Evolutionary conservation across 192 early-diverging fungal species (phyloP).

Genomic region (Coemansia sp.): DNA sequence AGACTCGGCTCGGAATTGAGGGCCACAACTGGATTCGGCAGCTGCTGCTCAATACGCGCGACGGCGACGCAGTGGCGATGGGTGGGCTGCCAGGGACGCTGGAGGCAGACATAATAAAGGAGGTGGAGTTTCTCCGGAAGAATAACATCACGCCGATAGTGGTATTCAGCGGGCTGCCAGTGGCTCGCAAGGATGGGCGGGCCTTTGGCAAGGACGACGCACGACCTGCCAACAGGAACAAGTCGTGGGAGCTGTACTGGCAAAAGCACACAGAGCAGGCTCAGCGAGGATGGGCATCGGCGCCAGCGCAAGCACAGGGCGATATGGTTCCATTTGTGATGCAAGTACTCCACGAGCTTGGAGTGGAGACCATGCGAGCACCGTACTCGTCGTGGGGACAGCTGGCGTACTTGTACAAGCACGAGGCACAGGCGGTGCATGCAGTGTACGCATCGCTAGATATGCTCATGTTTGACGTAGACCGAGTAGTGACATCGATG

Average conservation of each 20-base stretch:
- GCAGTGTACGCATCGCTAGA: constrained; percentile 72
- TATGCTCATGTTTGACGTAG: constrained; percentile 72
- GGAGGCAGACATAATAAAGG: constrained; percentile 60
- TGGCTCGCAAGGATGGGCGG: constrained; percentile 67
- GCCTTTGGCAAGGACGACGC: constrained; percentile 64
- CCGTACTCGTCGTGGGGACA: constrained; percentile 80
- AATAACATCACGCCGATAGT: constrained; percentile 71
- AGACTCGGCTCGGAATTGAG: constrained; percentile 74
- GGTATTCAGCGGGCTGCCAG: constrained; percentile 71
- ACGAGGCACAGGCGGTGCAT: constrained; percentile 68
- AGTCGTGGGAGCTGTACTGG: constrained; percentile 70
- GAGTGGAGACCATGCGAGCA: constrained; percentile 72
- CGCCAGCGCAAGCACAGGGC: constrained; percentile 56
- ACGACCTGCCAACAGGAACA: constrained; percentile 58
- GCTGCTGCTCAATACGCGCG: constrained; percentile 57
- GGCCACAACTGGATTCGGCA: constrained; percentile 77
- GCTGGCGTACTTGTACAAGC: constrained; percentile 69
- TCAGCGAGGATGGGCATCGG: constrained; percentile 55
- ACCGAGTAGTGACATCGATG: constrained; percentile 65
- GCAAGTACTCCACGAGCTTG: constrained; percentile 64
- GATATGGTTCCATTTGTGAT: constrained; percentile 68
- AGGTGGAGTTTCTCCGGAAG: constrained; percentile 57
- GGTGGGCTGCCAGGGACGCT: constrained; percentile 65
- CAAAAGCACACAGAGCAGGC: constrained; percentile 60
- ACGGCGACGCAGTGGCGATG: constrained; percentile 60